phyloP scores from a whole-genome alignment of 805 yeast genomes.

The Brettanomyces anomalus region DNA sequence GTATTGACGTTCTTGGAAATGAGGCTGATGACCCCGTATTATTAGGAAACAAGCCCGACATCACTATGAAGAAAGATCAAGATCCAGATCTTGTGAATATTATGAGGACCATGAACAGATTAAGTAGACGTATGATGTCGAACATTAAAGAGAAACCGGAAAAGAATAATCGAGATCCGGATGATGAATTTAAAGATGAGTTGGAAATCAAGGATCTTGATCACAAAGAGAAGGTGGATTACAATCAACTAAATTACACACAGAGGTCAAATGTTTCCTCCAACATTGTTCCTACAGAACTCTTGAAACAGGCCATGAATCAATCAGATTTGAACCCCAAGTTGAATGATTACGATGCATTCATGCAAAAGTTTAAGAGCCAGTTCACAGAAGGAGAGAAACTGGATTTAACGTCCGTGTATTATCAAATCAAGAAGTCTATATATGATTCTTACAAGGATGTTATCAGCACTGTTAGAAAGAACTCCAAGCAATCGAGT shows the following conservation, averaged over 20 bases:
- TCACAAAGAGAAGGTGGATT: slow-evolving; percentile 37
- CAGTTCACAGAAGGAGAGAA: slow-evolving; percentile 13
- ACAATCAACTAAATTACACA: slow-evolving; percentile 36
- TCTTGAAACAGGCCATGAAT: slow-evolving; percentile 8
- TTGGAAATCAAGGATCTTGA: slow-evolving; percentile 44
- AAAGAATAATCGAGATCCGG: slow-evolving; percentile 25
- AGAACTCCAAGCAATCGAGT: slow-evolving; percentile 45
- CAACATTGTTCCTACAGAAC: slow-evolving; percentile 17
- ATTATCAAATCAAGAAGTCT: slow-evolving; percentile 20
- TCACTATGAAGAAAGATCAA: slow-evolving; percentile 69
- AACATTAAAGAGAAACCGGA: slow-evolving; percentile 32
- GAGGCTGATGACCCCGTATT: slow-evolving; percentile 69
- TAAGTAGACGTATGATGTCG: slow-evolving; percentile 73
- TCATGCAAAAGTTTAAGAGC: slow-evolving; percentile 13
- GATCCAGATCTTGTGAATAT: slow-evolving; percentile 65
- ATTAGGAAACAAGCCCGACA: slow-evolving; percentile 76
- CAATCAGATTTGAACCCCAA: slow-evolving; percentile 23
- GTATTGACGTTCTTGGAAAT: slow-evolving; percentile 75
- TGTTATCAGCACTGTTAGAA: slow-evolving; percentile 38
- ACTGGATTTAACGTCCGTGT: slow-evolving; percentile 18
- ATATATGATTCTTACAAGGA: slow-evolving; percentile 36
- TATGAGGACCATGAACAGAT: slow-evolving; percentile 79
- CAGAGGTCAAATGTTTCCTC: slow-evolving; percentile 21
- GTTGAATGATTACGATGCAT: slow-evolving; percentile 17
- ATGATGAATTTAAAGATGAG: slow-evolving; percentile 33